phyloP scores from a whole-genome alignment of 2,329 filamentous ascomycete genomes.

The Hymenoscyphus albidus region DNA sequence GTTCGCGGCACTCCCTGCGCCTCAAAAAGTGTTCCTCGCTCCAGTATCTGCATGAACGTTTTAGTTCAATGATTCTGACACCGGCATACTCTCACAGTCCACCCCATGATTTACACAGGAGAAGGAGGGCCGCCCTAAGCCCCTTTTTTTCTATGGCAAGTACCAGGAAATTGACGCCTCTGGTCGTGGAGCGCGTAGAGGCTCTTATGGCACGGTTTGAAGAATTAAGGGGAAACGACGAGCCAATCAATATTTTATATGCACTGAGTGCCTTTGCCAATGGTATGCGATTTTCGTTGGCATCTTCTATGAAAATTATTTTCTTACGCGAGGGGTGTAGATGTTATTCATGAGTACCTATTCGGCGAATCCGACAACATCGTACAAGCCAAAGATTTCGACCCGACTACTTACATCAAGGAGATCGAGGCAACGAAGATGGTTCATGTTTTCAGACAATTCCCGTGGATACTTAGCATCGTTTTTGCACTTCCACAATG shows the following conservation, averaged over 20 bases:
- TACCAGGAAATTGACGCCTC: slow-evolving; percentile 13
- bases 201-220: slow-evolving; percentile 15
- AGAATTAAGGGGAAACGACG: slow-evolving; percentile 10
- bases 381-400: background rate
- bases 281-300: background rate
- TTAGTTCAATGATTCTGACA: too few relatives aligned
- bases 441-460: background rate
- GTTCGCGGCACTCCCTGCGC: too few relatives aligned
- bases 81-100: background rate
- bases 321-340: background rate
- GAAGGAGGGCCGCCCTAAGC: slow-evolving; percentile 15
- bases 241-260: slow-evolving; percentile 19
- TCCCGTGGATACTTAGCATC: background rate
- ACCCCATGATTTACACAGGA: slow-evolving; percentile 17
- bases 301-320: background rate
- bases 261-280: slow-evolving; percentile 10
- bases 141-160: slow-evolving; percentile 18
- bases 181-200: background rate
- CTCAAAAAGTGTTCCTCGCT: too few relatives aligned
- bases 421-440: slow-evolving; percentile 1
- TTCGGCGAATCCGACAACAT: background rate
- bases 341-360: background rate
- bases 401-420: background rate
- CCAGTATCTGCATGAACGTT: too few relatives aligned
- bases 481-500: background rate